phyloP scores from a whole-genome alignment of 495 filamentous ascomycete species.

The Aspergillus funiculosus region DNA sequence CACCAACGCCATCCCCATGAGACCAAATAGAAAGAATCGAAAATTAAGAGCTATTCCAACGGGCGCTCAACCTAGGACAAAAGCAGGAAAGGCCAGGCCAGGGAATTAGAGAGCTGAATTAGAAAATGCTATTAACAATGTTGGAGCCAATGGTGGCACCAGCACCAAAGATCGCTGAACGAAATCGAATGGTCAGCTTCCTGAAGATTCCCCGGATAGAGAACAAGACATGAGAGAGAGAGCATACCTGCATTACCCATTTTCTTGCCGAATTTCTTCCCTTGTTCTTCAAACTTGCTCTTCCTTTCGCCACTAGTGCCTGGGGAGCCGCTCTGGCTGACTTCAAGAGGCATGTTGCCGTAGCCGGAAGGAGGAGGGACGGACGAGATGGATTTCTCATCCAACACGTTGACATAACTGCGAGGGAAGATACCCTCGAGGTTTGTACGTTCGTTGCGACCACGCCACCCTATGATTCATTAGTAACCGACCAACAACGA shows the following conservation, averaged over 20 bases:
- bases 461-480: constrained; percentile 60
- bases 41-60: constrained; percentile 5
- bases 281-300: constrained; percentile 47
- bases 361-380: constrained; percentile 40
- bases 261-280: constrained; percentile 55
- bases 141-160: constrained; percentile 88
- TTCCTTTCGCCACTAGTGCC: constrained; percentile 25
- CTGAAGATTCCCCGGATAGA: neutral
- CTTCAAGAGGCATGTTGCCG: constrained; percentile 49
- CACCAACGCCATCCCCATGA: constrained; percentile 32
- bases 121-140: constrained; percentile 90
- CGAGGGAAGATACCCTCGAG: constrained; percentile 86
- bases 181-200: constrained; percentile 12
- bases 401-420: constrained; percentile 67
- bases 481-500: constrained; percentile 16
- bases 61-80: neutral
- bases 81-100: constrained; percentile 3
- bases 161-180: constrained; percentile 63
- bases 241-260: constrained; percentile 51
- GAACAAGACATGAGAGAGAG: neutral
- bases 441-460: constrained; percentile 71
- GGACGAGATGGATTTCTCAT: constrained; percentile 34
- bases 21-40: constrained; percentile 9
- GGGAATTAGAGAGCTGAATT: constrained; percentile 24
- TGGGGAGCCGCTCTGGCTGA: constrained; percentile 40